Evolutionary conservation across 2,329 filamentous ascomycete genomes (phyloP).

Genomic region (Peltaster fructicola): DNA sequence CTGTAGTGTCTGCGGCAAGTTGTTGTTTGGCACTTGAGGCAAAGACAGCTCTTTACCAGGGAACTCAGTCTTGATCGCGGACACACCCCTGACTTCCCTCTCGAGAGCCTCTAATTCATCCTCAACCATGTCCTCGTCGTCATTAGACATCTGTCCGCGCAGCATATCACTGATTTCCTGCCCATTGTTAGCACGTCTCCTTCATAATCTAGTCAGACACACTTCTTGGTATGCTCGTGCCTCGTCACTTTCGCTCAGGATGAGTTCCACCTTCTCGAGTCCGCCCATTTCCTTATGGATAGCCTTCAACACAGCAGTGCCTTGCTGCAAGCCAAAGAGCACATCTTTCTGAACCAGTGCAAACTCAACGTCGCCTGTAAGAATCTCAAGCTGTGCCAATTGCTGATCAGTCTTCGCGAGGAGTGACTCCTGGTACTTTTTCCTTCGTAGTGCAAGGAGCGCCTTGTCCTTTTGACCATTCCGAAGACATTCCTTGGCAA

Average conservation of each 20-base stretch:
- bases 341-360: slow-evolving; percentile 94
- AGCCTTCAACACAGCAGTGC: slow-evolving; percentile 71
- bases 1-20: slow-evolving; percentile 15
- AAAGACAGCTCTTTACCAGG: too few species aligned
- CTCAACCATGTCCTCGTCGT: slow-evolving; percentile 95
- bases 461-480: slow-evolving; percentile 66
- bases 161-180: slow-evolving; percentile 89
- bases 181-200: slow-evolving; percentile 4
- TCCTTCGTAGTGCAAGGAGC: slow-evolving; percentile 72
- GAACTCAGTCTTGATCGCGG: too few species aligned
- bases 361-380: slow-evolving; percentile 85
- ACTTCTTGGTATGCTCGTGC: slow-evolving; percentile 83
- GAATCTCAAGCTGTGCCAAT: slow-evolving; percentile 78
- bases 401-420: slow-evolving; percentile 80
- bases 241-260: slow-evolving; percentile 84
- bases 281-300: slow-evolving; percentile 95
- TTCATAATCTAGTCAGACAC: slow-evolving; percentile 11
- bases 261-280: slow-evolving; percentile 79
- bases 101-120: slow-evolving; percentile 79
- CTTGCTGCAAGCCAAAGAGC: slow-evolving; percentile 78
- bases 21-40: slow-evolving; percentile 11
- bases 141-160: slow-evolving; percentile 70
- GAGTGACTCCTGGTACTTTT: slow-evolving; percentile 91
- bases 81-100: slow-evolving; percentile 34
- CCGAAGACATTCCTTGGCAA: slow-evolving; percentile 67